A percentile compares a stretch with the other conserved stretches of the same genome.
Conservation (phyloP, 1,284 basidiomycete species). For the Irpex sp. region DNA sequence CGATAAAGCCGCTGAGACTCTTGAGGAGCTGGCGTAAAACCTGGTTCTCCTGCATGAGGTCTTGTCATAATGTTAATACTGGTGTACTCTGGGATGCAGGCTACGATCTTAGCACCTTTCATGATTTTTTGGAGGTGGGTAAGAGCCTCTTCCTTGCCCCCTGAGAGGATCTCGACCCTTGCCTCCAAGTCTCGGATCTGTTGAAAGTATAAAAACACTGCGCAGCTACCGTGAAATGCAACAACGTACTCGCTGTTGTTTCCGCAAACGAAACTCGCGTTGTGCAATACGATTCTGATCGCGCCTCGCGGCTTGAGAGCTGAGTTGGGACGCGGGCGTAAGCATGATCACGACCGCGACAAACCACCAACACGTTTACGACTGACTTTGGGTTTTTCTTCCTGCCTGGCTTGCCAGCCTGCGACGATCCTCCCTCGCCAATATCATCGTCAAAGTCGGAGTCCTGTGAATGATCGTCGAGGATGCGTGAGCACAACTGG, state of each 20-base stretch:
- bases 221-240: constrained; percentile 6
- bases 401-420: constrained; percentile 65
- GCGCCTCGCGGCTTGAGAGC: constrained; percentile 79
- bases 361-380: constrained; percentile 13
- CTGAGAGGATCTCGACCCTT: constrained; percentile 85
- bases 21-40: constrained; percentile 76
- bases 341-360: constrained; percentile 28
- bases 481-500: constrained; percentile 11
- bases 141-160: constrained; percentile 84
- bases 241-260: constrained; percentile 71
- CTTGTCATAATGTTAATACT: constrained; percentile 32
- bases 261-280: constrained; percentile 85
- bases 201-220: constrained; percentile 12
- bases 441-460: constrained; percentile 48
- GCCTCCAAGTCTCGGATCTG: constrained; percentile 93
- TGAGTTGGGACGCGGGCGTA: constrained; percentile 32
- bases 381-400: constrained; percentile 84
- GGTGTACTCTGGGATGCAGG: background rate
- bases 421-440: constrained; percentile 24
- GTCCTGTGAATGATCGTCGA: constrained; percentile 35
- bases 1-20: constrained; percentile 75
- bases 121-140: constrained; percentile 79
- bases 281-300: constrained; percentile 94
- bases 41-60: constrained; percentile 87
- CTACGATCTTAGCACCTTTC: constrained; percentile 46